Base-by-base conservation (phyloP, 1,139 yeast genomes). In the Casaregolazyma lundiana region DNA sequence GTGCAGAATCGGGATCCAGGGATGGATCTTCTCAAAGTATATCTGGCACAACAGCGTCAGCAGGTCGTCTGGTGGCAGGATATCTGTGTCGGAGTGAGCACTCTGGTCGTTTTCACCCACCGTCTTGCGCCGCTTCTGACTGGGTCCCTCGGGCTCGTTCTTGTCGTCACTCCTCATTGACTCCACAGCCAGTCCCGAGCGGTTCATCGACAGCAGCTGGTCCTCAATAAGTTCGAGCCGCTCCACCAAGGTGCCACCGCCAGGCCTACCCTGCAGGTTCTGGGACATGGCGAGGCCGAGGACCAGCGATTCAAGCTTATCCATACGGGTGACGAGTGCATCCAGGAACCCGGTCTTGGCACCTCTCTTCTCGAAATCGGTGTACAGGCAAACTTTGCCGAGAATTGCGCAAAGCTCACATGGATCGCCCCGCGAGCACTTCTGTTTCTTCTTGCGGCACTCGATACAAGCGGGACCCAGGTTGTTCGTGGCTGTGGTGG, bases 381-480 rank as follows among this genome's bases (percentile, higher is more conserved):
- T 49, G 26, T 43, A 50, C 15, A 42, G 36, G 43, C 53, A 50
- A 32, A 41, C 24, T 13, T 48, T 24, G 1, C 50, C 54, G 9
- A 48, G 35, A 2, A 41, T 36, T 11, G 24, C 37, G 42, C 58
- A 54, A 18, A 39, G 38, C 29, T 44, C 41, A 26, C 58, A 55
- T 11, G 58, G 58, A 6, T 49, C 48, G 4, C 52, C 54, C 35
- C 53, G 44, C 2, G 57, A 46, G 43, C 58, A 55, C 35, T 50
- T 54, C 30, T 51, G 46, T 41, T 55, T 55, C 43, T 47, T 47
- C 24, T 38, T 47, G 7, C 58, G 46, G 29, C 58, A 55, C 20
- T 46, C 44, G n/a, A 49, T 26, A 40, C 58, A 55, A 9, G 54
- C 54, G 9, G 47, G 43, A 6, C 43, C 43, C 7, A 18, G 26